Percentiles rank a stretch among this genome's conserved stretches.
Evolutionary conservation across 2,329 filamentous ascomycete genomes (phyloP).

Genomic region (Epichloe sylvatica): DNA sequence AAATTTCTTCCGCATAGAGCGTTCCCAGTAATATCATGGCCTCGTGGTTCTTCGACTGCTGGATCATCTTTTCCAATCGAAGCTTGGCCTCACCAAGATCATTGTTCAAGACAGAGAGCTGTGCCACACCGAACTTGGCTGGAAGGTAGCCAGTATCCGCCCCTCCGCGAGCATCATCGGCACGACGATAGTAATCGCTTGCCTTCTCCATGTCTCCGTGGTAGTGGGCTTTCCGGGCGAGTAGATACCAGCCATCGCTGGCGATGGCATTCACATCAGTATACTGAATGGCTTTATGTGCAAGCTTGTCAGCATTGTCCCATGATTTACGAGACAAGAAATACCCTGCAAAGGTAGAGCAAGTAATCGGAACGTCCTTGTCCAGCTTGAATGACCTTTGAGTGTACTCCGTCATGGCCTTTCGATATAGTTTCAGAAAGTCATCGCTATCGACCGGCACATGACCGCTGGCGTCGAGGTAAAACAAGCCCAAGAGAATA

Average conservation of each 20-base stretch:
- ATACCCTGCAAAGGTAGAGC: constrained; percentile 78
- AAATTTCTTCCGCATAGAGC: constrained; percentile 88
- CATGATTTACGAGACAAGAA: constrained; percentile 75
- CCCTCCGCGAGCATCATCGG: constrained; percentile 83
- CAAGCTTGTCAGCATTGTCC: constrained; percentile 69
- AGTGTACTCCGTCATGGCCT: constrained; percentile 87
- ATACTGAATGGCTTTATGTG: constrained; percentile 84
- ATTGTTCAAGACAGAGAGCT: constrained; percentile 70
- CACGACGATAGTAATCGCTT: constrained; percentile 72
- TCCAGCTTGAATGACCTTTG: constrained; percentile 89
- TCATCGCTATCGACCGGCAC: constrained; percentile 71
- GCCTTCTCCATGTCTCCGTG: constrained; percentile 61
- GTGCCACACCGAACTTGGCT: constrained; percentile 86
- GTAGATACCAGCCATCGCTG: constrained; percentile 92
- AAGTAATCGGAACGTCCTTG: constrained; percentile 79
- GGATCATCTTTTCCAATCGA: constrained; percentile 83
- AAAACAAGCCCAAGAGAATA: constrained; percentile 78
- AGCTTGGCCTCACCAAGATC: constrained; percentile 89
- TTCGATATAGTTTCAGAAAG: constrained; percentile 76
- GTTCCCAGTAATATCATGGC: constrained; percentile 87
- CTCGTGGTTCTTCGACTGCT: constrained; percentile 69
- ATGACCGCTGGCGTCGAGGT: constrained; percentile 73
- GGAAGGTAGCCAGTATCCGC: constrained; percentile 84
- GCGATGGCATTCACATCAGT: constrained; percentile 95
- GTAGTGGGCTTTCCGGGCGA: constrained; percentile 84